A percentile compares a stretch with the other conserved stretches of the same genome.
Evolutionary conservation across 225 moss, liverwort and hornwort genomes (phyloP).

Genomic region (Sphagnum tenellum): DNA sequence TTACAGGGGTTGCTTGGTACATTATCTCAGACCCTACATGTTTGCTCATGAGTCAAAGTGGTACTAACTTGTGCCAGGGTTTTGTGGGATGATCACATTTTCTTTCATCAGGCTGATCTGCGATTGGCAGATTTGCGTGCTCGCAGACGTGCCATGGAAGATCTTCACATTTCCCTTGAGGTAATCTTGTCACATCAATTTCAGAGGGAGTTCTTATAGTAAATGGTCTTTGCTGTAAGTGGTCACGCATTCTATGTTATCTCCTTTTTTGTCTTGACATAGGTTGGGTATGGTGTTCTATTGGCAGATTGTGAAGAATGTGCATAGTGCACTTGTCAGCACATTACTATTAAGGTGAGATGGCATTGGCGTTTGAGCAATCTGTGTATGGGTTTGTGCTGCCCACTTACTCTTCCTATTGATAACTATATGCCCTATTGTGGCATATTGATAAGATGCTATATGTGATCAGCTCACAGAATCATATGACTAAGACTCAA

Average conservation of each 20-base stretch:
- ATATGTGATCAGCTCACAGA: not conserved
- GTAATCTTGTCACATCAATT: conserved; percentile 4
- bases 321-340: conserved; percentile 50
- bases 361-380: too few species aligned
- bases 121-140: conserved; percentile 74
- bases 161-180: conserved; percentile 64
- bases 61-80: too few species aligned
- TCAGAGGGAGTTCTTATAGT: too few species aligned
- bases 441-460: not conserved
- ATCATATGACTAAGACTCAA: not conserved
- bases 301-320: conserved; percentile 63
- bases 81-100: not conserved
- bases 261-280: not conserved
- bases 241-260: not conserved
- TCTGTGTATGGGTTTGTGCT: not conserved
- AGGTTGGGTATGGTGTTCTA: not conserved
- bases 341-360: conserved; percentile 56
- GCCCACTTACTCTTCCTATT: not conserved
- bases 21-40: not conserved
- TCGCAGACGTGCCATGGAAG: conserved; percentile 93
- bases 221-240: not conserved
- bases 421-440: not conserved
- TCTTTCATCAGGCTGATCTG: conserved; percentile 57
- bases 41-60: not conserved
- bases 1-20: not conserved